A percentile compares a stretch with the other conserved stretches of the same genome.
Conservation (phyloP, 2,329 filamentous ascomycete genomes). For the Penicillium corylophilum region DNA sequence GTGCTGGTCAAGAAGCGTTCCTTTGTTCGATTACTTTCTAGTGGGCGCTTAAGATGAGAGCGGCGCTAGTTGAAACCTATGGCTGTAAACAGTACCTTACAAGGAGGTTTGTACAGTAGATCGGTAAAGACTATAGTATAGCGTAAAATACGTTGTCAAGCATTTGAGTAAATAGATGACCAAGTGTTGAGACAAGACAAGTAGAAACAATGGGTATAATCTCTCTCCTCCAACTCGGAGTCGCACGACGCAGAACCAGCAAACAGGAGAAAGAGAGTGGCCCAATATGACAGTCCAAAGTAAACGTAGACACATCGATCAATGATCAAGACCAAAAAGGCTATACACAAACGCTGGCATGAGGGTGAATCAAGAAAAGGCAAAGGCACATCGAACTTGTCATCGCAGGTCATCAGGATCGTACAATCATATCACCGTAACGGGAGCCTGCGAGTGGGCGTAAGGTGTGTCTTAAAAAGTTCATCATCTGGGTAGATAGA, state of each 20-base stretch:
- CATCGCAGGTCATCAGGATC: constrained; percentile 37
- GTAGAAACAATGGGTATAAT: constrained; percentile 24
- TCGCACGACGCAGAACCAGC: constrained; percentile 14
- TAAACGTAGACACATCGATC: constrained; percentile 1
- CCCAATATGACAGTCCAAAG: constrained; percentile 1
- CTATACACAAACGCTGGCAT: constrained; percentile 6
- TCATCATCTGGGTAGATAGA: background rate
- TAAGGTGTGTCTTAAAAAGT: background rate
- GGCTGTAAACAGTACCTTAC: background rate
- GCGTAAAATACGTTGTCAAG: constrained; percentile 11
- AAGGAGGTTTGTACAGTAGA: background rate
- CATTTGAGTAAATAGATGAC: constrained; percentile 17
- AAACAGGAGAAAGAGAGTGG: constrained; percentile 14
- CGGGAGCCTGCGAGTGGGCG: constrained; percentile 7
- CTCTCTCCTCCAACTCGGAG: constrained; percentile 22
- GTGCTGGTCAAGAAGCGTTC: background rate
- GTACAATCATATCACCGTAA: constrained; percentile 36
- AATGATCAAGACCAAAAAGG: constrained; percentile 1
- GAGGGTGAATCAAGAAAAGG: background rate
- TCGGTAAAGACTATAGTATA: constrained; percentile 5
- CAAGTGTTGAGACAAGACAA: constrained; percentile 23
- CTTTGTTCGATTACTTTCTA: background rate
- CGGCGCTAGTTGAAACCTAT: background rate
- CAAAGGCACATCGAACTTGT: constrained; percentile 19
- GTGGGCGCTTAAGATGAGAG: background rate